These are phyloP conservation scores for Venustampulla echinocandica DNA, from an alignment of 495 filamentous ascomycete genomes.

Conservation along the genomic window DNA sequence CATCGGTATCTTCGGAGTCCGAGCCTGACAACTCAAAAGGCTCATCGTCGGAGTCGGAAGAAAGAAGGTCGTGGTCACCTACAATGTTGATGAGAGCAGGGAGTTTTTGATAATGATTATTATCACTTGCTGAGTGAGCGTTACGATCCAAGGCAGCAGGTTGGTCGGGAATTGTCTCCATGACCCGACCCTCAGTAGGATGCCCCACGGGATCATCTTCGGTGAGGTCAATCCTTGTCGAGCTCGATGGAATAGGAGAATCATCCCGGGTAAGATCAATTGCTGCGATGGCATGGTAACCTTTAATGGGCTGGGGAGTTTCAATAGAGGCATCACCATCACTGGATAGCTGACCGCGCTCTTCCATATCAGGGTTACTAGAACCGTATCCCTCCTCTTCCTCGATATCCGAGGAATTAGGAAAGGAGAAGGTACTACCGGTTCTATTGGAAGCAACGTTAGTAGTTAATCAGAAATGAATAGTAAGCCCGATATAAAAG, in stretches of 20 bases:
- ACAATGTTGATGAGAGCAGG: conserved; percentile 15
- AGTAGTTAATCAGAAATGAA: conserved; percentile 6
- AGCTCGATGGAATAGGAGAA: conserved; percentile 2
- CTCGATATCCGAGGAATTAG: conserved; percentile 38
- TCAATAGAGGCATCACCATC: conserved; percentile 13
- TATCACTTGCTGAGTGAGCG: background rate
- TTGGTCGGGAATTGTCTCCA: conserved; percentile 6
- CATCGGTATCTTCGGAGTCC: conserved; percentile 3
- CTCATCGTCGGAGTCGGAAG: conserved; percentile 16
- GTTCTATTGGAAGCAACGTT: conserved; percentile 34
- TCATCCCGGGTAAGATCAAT: conserved; percentile 23
- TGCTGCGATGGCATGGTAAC: conserved; percentile 16
- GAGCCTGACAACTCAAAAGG: too few species aligned
- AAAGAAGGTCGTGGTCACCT: conserved; percentile 28
- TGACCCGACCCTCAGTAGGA: conserved; percentile 2
- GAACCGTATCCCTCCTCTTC: conserved; percentile 41
- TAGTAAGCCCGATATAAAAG: background rate
- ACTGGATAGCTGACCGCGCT: conserved; percentile 8
- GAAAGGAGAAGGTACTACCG: conserved; percentile 26
- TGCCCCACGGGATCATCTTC: conserved; percentile 8
- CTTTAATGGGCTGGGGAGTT: conserved; percentile 18
- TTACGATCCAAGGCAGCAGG: conserved; percentile 10
- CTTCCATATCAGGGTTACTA: conserved; percentile 21
- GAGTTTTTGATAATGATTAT: conserved; percentile 5
- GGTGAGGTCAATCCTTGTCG: conserved; percentile 8